Base-by-base conservation (phyloP, 1,284 basidiomycete species). In the Gastroboletus turbinatus region DNA sequence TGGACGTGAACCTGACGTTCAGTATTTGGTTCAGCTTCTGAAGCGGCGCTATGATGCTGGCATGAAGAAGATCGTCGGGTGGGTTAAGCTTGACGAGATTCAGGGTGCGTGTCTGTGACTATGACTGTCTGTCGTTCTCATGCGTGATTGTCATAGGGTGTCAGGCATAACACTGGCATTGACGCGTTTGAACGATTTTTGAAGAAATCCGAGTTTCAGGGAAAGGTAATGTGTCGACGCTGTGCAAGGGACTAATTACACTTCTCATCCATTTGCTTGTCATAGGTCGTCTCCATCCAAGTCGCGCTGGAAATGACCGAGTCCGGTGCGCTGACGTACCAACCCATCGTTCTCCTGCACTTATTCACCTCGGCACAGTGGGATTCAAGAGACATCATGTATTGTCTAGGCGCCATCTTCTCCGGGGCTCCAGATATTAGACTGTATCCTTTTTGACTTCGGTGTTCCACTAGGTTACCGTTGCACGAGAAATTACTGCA, bases 31-130 rank as follows among this genome's bases (percentile, higher is more conserved):
- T 5, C 77, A 83, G 32, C 81, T 86, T 5, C 76, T 95, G 30
- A 81, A 80, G 46, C 87, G 92, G 70, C 84, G 92, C 5, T 95
- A 94, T 66, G 79, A 94, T 66, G 79, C 83, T 0, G 92, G 90
- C 4, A 89, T 91, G 82, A 90, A 89, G 73, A 79, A 94, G 67
- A 83, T 94, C 52, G 93, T 95, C 2, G 93, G 91, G 0, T 78
- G 93, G 8, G 93, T 95, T 72, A 94, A 95, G 74, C 80, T 95
- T 25, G 92, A 95, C 66, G 89, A 90, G 66, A 82, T 94, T 60
- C 90, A 92, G 69, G 69, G 83, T 80, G 19, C 38, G 49, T 42
- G 32, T 45, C 6, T 16, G 17, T 17, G 23, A 39, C 6, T 16
- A 10, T 4, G 14, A 13, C 8, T 9, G 1, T 14, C 4, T n/a